A percentile compares a stretch with the other conserved stretches of the same genome.
These are phyloP conservation scores for Fusarium sp. DNA, from an alignment of 2,329 filamentous ascomycete genomes.

Conservation along the genomic window DNA sequence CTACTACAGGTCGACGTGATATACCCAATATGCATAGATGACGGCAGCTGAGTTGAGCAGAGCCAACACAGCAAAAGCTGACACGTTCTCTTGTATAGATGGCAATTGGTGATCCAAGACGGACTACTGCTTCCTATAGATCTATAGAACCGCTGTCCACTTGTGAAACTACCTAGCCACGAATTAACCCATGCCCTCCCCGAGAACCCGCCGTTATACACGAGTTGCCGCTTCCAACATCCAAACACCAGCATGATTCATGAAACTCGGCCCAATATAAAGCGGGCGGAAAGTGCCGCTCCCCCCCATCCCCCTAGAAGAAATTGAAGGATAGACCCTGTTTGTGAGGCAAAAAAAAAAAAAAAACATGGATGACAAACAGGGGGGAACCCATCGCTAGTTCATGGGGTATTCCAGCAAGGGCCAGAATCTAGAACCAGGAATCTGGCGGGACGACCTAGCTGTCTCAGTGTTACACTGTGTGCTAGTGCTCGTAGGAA, in stretches of 20 bases:
- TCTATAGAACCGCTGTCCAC: too few species aligned
- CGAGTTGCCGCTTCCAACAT: conserved; percentile 6
- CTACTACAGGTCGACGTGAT: too few species aligned
- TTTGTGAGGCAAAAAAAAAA: neutral
- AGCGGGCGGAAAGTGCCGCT: conserved; percentile 5
- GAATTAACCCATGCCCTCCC: too few species aligned
- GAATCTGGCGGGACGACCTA: conserved; percentile 1
- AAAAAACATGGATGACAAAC: neutral
- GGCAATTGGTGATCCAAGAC: too few species aligned
- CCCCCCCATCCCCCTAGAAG: too few species aligned
- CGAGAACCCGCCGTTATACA: neutral
- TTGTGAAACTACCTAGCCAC: too few species aligned
- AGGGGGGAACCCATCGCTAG: neutral
- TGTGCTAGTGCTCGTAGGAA: neutral
- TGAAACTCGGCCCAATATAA: neutral
- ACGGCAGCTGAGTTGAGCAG: too few species aligned
- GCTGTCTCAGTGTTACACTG: neutral
- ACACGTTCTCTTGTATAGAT: too few species aligned
- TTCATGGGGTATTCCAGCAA: conserved; percentile 18
- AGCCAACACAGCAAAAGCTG: too few species aligned
- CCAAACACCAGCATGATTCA: neutral
- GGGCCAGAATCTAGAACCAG: neutral
- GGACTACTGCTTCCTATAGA: neutral
- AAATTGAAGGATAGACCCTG: conserved; percentile 11
- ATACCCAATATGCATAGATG: too few species aligned